These are phyloP conservation scores for Gossypium rotundifolium DNA, from an alignment of 345 rosid genomes.

Conservation along the genomic window DNA sequence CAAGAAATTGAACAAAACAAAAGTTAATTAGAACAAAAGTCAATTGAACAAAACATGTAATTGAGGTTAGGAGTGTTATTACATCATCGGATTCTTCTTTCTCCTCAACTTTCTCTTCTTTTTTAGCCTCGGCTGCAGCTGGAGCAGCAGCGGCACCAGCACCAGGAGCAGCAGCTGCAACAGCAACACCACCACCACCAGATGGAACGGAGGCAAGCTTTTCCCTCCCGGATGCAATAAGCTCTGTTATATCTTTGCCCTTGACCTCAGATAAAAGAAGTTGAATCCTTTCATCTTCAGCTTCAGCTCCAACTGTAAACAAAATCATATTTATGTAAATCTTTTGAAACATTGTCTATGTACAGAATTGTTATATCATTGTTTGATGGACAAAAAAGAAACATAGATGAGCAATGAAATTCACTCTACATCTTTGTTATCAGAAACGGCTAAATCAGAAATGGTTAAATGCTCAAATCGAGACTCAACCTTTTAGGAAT, in stretches of 20 bases:
- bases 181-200: slow-evolving; percentile 42
- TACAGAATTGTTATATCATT: background rate
- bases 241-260: slow-evolving; percentile 69
- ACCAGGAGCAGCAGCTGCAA: slow-evolving; percentile 28
- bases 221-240: slow-evolving; percentile 80
- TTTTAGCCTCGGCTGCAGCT: slow-evolving; percentile 61
- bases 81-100: slow-evolving; percentile 84
- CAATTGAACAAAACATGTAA: background rate
- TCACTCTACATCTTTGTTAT: background rate
- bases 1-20: slow-evolving; percentile 3
- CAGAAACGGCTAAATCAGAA: no score
- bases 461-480: no score
- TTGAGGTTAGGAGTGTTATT: slow-evolving; percentile 14
- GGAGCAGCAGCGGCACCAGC: slow-evolving; percentile 38
- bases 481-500: no score
- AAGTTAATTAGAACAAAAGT: background rate
- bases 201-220: slow-evolving; percentile 68
- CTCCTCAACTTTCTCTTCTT: slow-evolving; percentile 74
- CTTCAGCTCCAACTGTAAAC: slow-evolving; percentile 62
- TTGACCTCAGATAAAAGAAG: slow-evolving; percentile 53
- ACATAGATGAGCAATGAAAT: background rate
- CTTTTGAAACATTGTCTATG: background rate
- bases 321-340: background rate
- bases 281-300: slow-evolving; percentile 51
- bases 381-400: background rate